These are phyloP conservation scores for Metschnikowia orientalis DNA, from an alignment of 805 yeast species.

Conservation along the genomic window DNA sequence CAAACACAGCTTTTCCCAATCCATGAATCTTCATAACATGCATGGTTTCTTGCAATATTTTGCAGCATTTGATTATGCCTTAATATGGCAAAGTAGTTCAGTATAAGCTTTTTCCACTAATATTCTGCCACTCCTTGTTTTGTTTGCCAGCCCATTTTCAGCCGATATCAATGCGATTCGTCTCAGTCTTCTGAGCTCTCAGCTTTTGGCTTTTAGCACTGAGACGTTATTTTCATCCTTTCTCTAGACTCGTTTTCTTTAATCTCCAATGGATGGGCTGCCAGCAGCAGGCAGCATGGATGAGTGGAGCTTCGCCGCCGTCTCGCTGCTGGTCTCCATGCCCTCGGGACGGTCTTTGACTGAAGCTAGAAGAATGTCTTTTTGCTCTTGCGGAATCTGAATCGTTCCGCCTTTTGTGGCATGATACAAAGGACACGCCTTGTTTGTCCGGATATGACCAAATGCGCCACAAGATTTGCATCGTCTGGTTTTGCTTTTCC, in stretches of 20 bases:
- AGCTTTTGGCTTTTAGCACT: too few relatives aligned
- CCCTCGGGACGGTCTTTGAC: conserved; percentile 13
- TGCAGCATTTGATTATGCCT: too few relatives aligned
- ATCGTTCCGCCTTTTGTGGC: conserved; percentile 31
- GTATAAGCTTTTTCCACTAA: too few relatives aligned
- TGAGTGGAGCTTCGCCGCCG: conserved; percentile 2
- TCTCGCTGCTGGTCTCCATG: conserved; percentile 6
- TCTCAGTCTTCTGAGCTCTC: background rate
- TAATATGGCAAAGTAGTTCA: too few relatives aligned
- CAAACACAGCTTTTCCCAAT: too few relatives aligned
- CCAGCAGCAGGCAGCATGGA: background rate
- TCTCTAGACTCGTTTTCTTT: too few relatives aligned
- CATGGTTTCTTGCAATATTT: too few relatives aligned
- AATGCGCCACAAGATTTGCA: conserved; percentile 95
- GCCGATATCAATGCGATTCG: background rate
- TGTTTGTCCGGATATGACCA: conserved; percentile 92
- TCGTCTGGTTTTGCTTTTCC: conserved; percentile 68
- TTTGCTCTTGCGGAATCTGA: conserved; percentile 18
- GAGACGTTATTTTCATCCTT: too few relatives aligned
- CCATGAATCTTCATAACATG: too few relatives aligned
- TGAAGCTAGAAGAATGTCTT: conserved; percentile 18
- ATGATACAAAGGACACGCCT: conserved; percentile 80
- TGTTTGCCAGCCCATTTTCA: background rate
- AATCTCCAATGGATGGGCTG: background rate
- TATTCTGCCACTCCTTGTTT: background rate